A percentile compares a stretch with the other conserved stretches of the same genome.
These are phyloP conservation scores for Vigna unguiculata DNA, from an alignment of 306 rosid species.

Conservation along the genomic window DNA sequence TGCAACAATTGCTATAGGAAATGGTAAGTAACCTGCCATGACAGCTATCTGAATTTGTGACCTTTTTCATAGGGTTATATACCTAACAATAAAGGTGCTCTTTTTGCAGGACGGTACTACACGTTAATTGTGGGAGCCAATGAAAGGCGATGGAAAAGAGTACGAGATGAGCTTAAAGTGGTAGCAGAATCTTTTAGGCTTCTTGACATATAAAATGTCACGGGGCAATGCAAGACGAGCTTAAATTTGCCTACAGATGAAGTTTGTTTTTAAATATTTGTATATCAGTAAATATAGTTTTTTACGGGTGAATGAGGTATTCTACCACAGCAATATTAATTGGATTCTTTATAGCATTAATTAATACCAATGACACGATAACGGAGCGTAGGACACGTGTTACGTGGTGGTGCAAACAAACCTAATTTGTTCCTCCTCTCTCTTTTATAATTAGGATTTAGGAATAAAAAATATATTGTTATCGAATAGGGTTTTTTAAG, in stretches of 20 bases:
- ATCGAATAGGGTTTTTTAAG: too few species aligned
- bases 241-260: constrained; percentile 15
- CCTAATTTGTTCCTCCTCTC: not conserved
- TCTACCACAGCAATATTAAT: not conserved
- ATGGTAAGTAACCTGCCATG: constrained; percentile 60
- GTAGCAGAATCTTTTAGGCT: constrained; percentile 93
- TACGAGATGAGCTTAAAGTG: constrained; percentile 76
- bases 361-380: not conserved
- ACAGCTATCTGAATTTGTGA: constrained; percentile 5
- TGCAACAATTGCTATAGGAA: constrained; percentile 88
- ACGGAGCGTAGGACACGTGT: not conserved
- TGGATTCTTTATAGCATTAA: not conserved
- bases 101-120: constrained; percentile 78
- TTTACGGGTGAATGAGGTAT: constrained; percentile 19
- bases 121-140: constrained; percentile 84
- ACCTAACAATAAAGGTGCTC: not conserved
- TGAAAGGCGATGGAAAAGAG: constrained; percentile 92
- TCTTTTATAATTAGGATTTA: not conserved
- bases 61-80: constrained; percentile 22
- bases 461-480: not conserved
- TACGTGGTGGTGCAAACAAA: not conserved
- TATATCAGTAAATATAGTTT: constrained; percentile 12
- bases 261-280: constrained; percentile 26
- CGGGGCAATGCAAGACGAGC: not conserved
- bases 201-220: constrained; percentile 66